Evolutionary conservation across 2,329 filamentous ascomycete genomes (phyloP).

Genomic region (Ascochyta viciae-villosae): DNA sequence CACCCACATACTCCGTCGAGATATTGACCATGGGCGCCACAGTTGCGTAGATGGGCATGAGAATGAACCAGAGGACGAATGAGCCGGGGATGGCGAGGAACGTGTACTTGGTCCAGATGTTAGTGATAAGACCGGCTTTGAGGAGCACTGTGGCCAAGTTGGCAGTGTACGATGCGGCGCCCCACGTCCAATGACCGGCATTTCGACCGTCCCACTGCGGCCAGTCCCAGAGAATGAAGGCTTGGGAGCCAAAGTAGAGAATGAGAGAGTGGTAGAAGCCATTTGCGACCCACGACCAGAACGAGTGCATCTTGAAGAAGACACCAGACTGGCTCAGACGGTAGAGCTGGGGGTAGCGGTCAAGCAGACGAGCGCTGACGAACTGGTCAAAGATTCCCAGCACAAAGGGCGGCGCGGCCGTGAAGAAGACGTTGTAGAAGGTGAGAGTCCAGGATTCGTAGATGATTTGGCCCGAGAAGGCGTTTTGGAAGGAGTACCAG

Average conservation of each 20-base stretch:
- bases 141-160: slow-evolving; percentile 92
- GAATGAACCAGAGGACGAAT: slow-evolving; percentile 88
- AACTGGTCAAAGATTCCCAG: slow-evolving; percentile 98
- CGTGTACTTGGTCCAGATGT: slow-evolving; percentile 99
- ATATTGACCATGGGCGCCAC: slow-evolving; percentile 84
- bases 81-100: slow-evolving; percentile 94
- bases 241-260: slow-evolving; percentile 83
- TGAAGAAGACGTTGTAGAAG: slow-evolving; percentile 99
- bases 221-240: slow-evolving; percentile 83
- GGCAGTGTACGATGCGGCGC: slow-evolving; percentile 90
- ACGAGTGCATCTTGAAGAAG: slow-evolving; percentile 93
- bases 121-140: slow-evolving; percentile 93
- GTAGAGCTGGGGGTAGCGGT: slow-evolving; percentile 96
- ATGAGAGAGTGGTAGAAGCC: slow-evolving; percentile 95
- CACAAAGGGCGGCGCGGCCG: slow-evolving; percentile 88
- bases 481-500: slow-evolving; percentile 98
- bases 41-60: slow-evolving; percentile 85
- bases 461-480: slow-evolving; percentile 96
- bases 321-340: slow-evolving; percentile 88
- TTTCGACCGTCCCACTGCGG: slow-evolving; percentile 79
- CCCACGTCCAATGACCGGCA: slow-evolving; percentile 98
- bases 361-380: slow-evolving; percentile 89
- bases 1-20: slow-evolving; percentile 83
- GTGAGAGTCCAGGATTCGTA: slow-evolving; percentile 99
- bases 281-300: slow-evolving; percentile 90